Evolutionary conservation across 2,329 filamentous ascomycete species (phyloP).

Genomic region (Exophiala calicioides): DNA sequence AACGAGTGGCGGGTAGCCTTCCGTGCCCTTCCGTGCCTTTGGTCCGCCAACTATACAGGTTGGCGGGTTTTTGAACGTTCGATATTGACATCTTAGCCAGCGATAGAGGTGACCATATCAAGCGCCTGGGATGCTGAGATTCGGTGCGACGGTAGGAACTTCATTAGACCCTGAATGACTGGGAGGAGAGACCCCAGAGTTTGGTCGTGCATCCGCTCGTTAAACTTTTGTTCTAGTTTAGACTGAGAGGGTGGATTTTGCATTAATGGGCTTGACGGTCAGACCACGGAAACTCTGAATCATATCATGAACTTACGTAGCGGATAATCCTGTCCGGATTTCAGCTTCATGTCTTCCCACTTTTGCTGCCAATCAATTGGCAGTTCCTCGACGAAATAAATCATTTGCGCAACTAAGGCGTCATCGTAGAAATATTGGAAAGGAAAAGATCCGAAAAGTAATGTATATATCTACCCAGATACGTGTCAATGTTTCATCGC

Average conservation of each 20-base stretch:
- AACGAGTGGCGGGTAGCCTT: no score
- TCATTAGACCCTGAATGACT: slow-evolving; percentile 2
- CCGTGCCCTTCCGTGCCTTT: no score
- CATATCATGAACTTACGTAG: no score
- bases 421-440: slow-evolving; percentile 6
- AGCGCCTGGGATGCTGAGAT: slow-evolving; percentile 8
- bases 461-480: slow-evolving; percentile 16
- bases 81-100: no score
- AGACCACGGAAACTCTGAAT: no score
- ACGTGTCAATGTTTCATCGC: slow-evolving; percentile 5
- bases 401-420: slow-evolving; percentile 15
- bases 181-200: slow-evolving; percentile 2
- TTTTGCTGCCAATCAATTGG: slow-evolving; percentile 15
- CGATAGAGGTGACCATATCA: slow-evolving; percentile 5
- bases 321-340: slow-evolving; percentile 2
- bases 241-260: not conserved
- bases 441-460: slow-evolving; percentile 13
- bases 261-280: no score
- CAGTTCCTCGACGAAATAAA: slow-evolving; percentile 11
- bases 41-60: no score
- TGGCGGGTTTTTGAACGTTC: no score
- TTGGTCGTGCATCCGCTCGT: slow-evolving; percentile 1
- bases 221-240: slow-evolving; percentile 5
- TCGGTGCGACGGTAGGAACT: slow-evolving; percentile 4
- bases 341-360: slow-evolving; percentile 5